Conservation (phyloP, 1,139 yeast species). For the Taphrina pruni region DNA sequence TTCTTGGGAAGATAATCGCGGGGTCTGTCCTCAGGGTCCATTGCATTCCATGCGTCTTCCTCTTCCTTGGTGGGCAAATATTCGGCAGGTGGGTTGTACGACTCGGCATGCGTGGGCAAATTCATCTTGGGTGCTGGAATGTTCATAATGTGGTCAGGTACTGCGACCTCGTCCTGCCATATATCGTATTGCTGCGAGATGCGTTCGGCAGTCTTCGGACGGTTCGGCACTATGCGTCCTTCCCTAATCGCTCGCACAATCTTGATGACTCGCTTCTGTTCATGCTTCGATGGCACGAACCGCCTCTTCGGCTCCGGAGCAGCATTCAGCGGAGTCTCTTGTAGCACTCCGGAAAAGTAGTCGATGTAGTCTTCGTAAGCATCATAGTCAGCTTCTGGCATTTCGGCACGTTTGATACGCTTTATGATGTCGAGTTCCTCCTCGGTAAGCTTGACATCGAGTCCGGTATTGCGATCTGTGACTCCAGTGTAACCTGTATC, state of each 20-base stretch:
- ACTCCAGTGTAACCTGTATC: conserved; percentile 99
- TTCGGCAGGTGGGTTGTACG: conserved; percentile 97
- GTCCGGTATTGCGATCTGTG: conserved; percentile 86
- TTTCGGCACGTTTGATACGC: conserved; percentile 83
- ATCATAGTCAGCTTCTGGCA: conserved; percentile 76
- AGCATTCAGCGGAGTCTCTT: conserved; percentile 90
- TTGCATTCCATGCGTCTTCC: conserved; percentile 69
- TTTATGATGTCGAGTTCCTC: conserved; percentile 90
- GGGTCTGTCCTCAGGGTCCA: conserved; percentile 73
- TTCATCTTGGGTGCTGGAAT: conserved; percentile 92
- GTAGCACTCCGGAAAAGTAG: conserved; percentile 88
- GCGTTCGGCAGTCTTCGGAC: conserved; percentile 57
- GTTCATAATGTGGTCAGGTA: conserved; percentile 79
- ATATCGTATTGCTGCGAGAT: conserved; percentile 63
- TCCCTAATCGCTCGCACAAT: conserved; percentile 95
- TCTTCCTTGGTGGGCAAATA: conserved; percentile 83
- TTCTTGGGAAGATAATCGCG: conserved; percentile 73
- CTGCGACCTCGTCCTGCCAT: conserved; percentile 69
- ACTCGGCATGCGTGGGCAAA: conserved; percentile 96
- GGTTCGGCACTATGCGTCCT: conserved; percentile 85
- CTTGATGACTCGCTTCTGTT: conserved; percentile 83
- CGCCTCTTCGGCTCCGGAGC: conserved; percentile 97
- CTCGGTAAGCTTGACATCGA: conserved; percentile 78
- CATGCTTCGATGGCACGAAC: conserved; percentile 94
- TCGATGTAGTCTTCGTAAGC: conserved; percentile 95